Base-by-base conservation (phyloP, 495 filamentous ascomycete species). In the Aspergillus panamensis region DNA sequence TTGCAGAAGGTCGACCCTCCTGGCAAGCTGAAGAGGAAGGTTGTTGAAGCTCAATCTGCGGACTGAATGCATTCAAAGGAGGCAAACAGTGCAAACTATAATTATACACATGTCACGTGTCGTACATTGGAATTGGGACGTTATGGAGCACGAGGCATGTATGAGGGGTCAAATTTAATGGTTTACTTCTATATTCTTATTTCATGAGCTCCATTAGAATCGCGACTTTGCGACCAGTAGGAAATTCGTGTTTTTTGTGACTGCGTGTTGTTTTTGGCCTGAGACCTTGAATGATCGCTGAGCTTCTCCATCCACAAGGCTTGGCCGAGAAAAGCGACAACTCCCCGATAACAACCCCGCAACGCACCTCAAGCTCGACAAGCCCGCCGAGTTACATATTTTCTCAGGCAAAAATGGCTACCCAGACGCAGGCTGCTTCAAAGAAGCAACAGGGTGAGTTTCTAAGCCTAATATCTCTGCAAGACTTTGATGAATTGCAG, bases 381-480 rank as follows among this genome's bases (percentile, higher is more conserved):
- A 61, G 63, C 62, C 49, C 60, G 25, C 48, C 32, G n/a, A 53
- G 59, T 54, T 56, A 47, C 35, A 51, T 40, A 56, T 49, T 35
- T 48, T 17, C 30, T 20, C 10, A 51, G 57, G 61, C 57, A 13
- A 67, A 51, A 40, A 75, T 79, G 76, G 73, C 76, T 43, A 75
- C 69, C 55, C 74, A 77, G 67, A 65, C 69, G 55, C 77, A 82
- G 60, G 65, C 80, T 44, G 76, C 71, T 54, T 77, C 81, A 8
- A 88, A 87, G 77, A 91, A 84, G 77, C 90, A 94, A 76, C 92
- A 97, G 82, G 92, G 92, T 92, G 67, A 65, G 76, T 62, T 33
- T 33, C 35, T 62, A 3, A 14, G 25, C 29, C 1, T 17, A 5
- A 9, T 33, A 30, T 74, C 29, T 72, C 55, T 32, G 32, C 59